Conservation (phyloP, 805 yeast genomes). For the Starmerella floris region DNA sequence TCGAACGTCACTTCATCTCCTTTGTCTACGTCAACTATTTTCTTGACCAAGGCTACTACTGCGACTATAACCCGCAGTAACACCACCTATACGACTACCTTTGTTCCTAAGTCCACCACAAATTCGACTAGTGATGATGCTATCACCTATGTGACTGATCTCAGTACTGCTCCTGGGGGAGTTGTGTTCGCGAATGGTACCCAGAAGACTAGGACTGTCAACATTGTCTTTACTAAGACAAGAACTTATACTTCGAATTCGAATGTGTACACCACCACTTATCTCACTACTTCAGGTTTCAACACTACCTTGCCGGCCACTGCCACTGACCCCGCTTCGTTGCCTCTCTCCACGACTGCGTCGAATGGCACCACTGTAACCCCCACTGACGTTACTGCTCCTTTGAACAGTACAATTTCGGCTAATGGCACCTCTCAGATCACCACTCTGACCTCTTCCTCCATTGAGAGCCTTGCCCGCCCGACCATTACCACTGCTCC, state of each 20-base stretch:
- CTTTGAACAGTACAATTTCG: neutral
- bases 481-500: conserved; percentile 9
- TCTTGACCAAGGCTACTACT: conserved; percentile 12
- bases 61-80: conserved; percentile 14
- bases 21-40: conserved; percentile 12
- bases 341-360: neutral
- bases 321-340: neutral
- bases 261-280: conserved; percentile 10
- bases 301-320: neutral
- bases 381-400: neutral
- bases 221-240: conserved; percentile 7
- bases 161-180: conserved; percentile 17
- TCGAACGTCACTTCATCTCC: neutral
- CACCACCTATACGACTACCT: conserved; percentile 12
- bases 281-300: conserved; percentile 11
- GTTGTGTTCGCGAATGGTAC: conserved; percentile 8
- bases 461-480: neutral
- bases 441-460: neutral
- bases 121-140: conserved; percentile 12
- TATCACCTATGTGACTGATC: conserved; percentile 14
- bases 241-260: conserved; percentile 16
- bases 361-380: neutral
- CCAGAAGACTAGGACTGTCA: conserved; percentile 8
- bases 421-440: conserved; percentile 2
- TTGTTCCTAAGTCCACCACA: conserved; percentile 6